Conservation (phyloP, 208 protist species). For the Zelonia costaricensis region DNA sequence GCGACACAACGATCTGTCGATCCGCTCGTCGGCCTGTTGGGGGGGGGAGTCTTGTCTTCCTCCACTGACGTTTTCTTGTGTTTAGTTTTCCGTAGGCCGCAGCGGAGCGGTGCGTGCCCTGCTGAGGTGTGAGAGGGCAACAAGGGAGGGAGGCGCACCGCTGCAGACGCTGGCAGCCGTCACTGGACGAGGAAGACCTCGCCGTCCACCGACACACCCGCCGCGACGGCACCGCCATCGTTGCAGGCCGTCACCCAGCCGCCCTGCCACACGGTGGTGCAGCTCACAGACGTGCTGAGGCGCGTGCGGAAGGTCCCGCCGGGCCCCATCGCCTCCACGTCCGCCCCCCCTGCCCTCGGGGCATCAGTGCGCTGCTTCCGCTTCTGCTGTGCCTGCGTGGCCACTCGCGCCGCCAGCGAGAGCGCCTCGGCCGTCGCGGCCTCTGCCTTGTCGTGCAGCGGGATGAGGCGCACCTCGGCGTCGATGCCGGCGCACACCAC, state of each 20-base stretch:
- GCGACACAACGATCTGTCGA: no score
- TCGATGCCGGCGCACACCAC: constrained; percentile 72
- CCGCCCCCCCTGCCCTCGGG: background rate
- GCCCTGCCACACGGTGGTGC: constrained; percentile 69
- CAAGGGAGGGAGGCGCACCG: no score
- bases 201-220: constrained; percentile 68
- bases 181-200: constrained; percentile 71
- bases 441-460: constrained; percentile 22
- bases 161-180: no score
- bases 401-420: constrained; percentile 18
- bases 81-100: no score
- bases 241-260: constrained; percentile 53
- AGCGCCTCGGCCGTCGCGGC: background rate
- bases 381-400: constrained; percentile 16
- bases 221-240: constrained; percentile 37
- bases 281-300: constrained; percentile 62
- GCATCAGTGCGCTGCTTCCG: constrained; percentile 14
- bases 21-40: no score
- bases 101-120: no score
- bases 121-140: no score
- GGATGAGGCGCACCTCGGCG: constrained; percentile 56
- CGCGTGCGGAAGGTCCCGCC: constrained; percentile 75
- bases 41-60: no score
- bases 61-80: no score
- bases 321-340: constrained; percentile 17